Base-by-base conservation (phyloP, 2,329 filamentous ascomycete species). In the Aaosphaeria arxii region DNA sequence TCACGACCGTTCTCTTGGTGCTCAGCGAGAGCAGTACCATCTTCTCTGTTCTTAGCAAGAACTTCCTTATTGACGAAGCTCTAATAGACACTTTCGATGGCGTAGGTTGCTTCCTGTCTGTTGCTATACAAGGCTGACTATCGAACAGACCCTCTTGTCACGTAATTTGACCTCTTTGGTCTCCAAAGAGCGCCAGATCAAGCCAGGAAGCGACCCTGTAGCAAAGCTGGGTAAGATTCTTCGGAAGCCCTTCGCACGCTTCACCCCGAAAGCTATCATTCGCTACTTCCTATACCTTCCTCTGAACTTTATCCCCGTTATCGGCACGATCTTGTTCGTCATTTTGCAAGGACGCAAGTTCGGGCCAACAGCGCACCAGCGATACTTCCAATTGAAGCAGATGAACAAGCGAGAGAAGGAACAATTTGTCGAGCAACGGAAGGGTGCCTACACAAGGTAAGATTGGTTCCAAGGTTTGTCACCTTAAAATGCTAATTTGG, bases 311-410 rank as follows among this genome's bases (percentile, higher is more conserved):
- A 91, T 97, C 45, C 92, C 92, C 0, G 80, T 96, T 0, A 82
- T 96, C 13, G 92, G 92, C 5, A 96, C 91, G 0, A 74, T 85
- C 6, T 74, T 91, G 4, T 97, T 95, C 69, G 80, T 96, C 32
- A 67, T 87, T 30, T 67, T 95, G 11, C 90, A 96, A 70, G 75
- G 72, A 13, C 69, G 69, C 59, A 75, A 74, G 49, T 66, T 73
- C 29, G 83, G 79, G 2, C 82, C 83, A 38, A 73, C 73, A 1
- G 75, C 77, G 35, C 79, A 83, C 62, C 66, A 70, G 4, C 69
- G 94, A 72, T 96, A 96, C 72, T 96, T 96, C 69, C 89, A 95
- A 74, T 78, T 97, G 52, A 97, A 96, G 74, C 82, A 83, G 42
- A 95, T 90, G 89, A 82, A 81, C 40, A 71, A 77, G 30, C 74